Base-by-base conservation (phyloP, 495 filamentous ascomycete genomes). In the Aspergillus saccharolyticus region DNA sequence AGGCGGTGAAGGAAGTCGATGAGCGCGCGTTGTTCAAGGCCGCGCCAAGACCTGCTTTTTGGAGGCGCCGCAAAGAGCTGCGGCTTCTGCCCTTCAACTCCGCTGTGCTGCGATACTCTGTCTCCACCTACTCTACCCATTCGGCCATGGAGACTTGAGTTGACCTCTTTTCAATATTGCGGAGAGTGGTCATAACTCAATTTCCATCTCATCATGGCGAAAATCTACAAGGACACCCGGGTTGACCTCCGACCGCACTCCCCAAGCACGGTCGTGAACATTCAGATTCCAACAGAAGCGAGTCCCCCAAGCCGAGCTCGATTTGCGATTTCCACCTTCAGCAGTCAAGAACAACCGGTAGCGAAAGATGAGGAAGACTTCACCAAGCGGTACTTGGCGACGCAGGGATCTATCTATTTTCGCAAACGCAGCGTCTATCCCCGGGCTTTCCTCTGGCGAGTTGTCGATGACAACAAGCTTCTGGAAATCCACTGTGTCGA, bases 401-500 rank as follows among this genome's bases (percentile, higher is more conserved):
- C 80, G 3, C 83, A 91, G 25, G 89, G 88, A 19, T 88, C 89
- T 0, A 81, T 97, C 43, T 95, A 90, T 79, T 90, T 96, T 71
- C 83, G 93, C 53, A 83, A 83, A 64, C 79, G 85, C 61, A 82
- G 84, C 56, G 73, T 76, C 53, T 89, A 87, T 55, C 95, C 94
- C 47, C 83, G 89, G 62, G 87, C 81, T 65, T 91, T 97, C 62
- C 79, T 96, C 20, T 98, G 95, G 93, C 79, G 94, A 53, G 79
- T 98, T 18, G 73, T 97, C 58, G 86, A 95, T 66, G 85, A 87
- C 63, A 84, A 85, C 64, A 89, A 83, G 62, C 78, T 91, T 46
- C 78, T 98, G 53, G 90, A 91, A 68, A 78, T 98, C 52, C 87
- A 89, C 69, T 85, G 85, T 33, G 84, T 87, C 63, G 94, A 97